Percentiles rank a stretch among this genome's conserved stretches.
These are phyloP conservation scores for Lachnellula willkommii DNA, from an alignment of 2,329 filamentous ascomycete species.

Conservation along the genomic window DNA sequence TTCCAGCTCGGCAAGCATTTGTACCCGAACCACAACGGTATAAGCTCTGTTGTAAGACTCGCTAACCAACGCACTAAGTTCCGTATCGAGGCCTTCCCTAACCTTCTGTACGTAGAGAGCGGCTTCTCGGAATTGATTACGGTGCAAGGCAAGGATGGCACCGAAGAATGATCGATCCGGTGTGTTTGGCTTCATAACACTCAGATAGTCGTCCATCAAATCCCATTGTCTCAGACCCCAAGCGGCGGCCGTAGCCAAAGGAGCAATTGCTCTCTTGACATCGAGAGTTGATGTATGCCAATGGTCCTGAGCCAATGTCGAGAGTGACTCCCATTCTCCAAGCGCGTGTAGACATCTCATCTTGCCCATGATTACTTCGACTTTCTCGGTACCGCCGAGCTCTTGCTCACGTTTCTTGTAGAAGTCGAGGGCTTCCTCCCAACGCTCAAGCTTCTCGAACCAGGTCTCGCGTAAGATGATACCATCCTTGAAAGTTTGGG, in stretches of 20 bases:
- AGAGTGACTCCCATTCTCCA: slow-evolving; percentile 94
- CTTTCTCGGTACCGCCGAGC: slow-evolving; percentile 75
- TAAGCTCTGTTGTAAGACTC: slow-evolving; percentile 98
- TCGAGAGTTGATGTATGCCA: slow-evolving; percentile 88
- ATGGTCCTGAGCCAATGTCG: slow-evolving; percentile 81
- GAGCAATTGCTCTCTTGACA: slow-evolving; percentile 84
- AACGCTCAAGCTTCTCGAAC: slow-evolving; percentile 97
- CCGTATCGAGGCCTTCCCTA: slow-evolving; percentile 87
- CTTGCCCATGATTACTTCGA: slow-evolving; percentile 98
- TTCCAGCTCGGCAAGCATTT: slow-evolving; percentile 98
- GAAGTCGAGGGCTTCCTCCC: slow-evolving; percentile 92
- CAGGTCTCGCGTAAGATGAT: slow-evolving; percentile 96
- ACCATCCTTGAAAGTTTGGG: slow-evolving; percentile 86
- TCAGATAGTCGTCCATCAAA: slow-evolving; percentile 94
- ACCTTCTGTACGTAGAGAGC: slow-evolving; percentile 85
- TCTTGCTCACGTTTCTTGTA: slow-evolving; percentile 82
- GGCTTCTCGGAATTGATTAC: slow-evolving; percentile 91
- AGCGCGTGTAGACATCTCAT: slow-evolving; percentile 97
- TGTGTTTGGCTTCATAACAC: slow-evolving; percentile 88
- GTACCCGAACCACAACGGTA: slow-evolving; percentile 93
- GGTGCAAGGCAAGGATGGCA: slow-evolving; percentile 88
- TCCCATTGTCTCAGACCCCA: slow-evolving; percentile 98
- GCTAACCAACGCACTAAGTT: slow-evolving; percentile 91
- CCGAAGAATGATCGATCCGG: slow-evolving; percentile 97
- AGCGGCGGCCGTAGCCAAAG: slow-evolving; percentile 87